A percentile compares a stretch with the other conserved stretches of the same genome.
Conservation (phyloP, 768 basidiomycete species). For the Auricularia sp. region DNA sequence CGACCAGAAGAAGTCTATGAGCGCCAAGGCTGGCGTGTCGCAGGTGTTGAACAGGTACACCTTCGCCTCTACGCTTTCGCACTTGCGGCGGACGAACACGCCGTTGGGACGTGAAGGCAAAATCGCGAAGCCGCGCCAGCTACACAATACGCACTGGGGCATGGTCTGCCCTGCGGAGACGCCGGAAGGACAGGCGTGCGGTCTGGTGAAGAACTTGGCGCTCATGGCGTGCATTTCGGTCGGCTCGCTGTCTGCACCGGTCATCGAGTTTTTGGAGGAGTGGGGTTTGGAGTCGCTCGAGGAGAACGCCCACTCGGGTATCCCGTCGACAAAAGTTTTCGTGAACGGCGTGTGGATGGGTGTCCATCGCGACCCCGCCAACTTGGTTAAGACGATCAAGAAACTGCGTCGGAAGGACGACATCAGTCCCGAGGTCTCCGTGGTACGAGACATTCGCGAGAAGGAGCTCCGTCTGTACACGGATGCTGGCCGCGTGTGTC, state of each 20-base stretch:
- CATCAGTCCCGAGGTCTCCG: conserved; percentile 91
- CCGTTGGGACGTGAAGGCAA: conserved; percentile 97
- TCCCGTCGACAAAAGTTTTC: conserved; percentile 90
- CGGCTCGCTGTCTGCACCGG: conserved; percentile 88
- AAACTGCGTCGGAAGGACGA: conserved; percentile 88
- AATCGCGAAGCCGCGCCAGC: conserved; percentile 96
- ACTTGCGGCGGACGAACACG: conserved; percentile 95
- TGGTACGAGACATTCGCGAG: conserved; percentile 96
- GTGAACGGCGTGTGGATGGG: conserved; percentile 99
- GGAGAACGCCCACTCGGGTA: conserved; percentile 79
- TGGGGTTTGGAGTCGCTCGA: conserved; percentile 95
- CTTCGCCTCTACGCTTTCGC: conserved; percentile 95
- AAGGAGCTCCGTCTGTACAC: conserved; percentile 90
- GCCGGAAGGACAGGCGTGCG: conserved; percentile 98
- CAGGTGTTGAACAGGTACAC: conserved; percentile 98
- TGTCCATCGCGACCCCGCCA: conserved; percentile 89
- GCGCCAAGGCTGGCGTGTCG: conserved; percentile 95
- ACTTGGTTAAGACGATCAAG: conserved; percentile 87
- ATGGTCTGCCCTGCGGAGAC: conserved; percentile 99
- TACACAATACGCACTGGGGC: conserved; percentile 99
- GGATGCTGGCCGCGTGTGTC: conserved; percentile 93
- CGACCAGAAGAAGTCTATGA: conserved; percentile 97
- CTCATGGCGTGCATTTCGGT: conserved; percentile 98
- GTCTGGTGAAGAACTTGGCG: conserved; percentile 95
- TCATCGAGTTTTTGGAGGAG: conserved; percentile 97